Percentiles rank a stretch among this genome's conserved stretches.
phyloP scores from a whole-genome alignment of 2,329 filamentous ascomycete genomes.

The Fusarium avenaceum region DNA sequence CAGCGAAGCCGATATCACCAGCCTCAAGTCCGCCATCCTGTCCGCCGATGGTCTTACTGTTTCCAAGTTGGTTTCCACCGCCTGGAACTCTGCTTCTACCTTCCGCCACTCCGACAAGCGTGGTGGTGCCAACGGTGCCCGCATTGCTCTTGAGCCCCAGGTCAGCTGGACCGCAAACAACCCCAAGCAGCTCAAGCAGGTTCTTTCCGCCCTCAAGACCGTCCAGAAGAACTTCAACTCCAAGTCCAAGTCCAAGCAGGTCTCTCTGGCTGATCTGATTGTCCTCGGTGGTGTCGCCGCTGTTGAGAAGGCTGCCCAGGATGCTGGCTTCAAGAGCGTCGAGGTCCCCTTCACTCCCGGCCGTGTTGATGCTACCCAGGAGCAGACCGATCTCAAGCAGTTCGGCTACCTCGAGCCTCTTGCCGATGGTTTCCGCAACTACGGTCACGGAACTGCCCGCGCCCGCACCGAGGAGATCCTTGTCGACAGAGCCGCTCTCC shows the following conservation, averaged over 20 bases:
- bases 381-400: slow-evolving; percentile 77
- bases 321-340: slow-evolving; percentile 60
- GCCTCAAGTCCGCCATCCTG: slow-evolving; percentile 78
- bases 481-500: slow-evolving; percentile 78
- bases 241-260: slow-evolving; percentile 68
- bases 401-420: slow-evolving; percentile 76
- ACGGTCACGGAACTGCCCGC: slow-evolving; percentile 71
- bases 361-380: slow-evolving; percentile 77
- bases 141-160: slow-evolving; percentile 80
- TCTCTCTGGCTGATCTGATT: slow-evolving; percentile 84
- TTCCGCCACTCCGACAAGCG: slow-evolving; percentile 85
- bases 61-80: slow-evolving; percentile 73
- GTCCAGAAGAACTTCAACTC: slow-evolving; percentile 77
- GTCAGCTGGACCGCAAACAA: slow-evolving; percentile 82
- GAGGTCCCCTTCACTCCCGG: slow-evolving; percentile 80
- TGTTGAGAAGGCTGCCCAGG: slow-evolving; percentile 76
- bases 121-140: slow-evolving; percentile 83
- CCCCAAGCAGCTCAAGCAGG: slow-evolving; percentile 73
- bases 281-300: slow-evolving; percentile 79
- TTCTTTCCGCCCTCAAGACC: slow-evolving; percentile 71
- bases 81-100: slow-evolving; percentile 78
- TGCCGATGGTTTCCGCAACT: slow-evolving; percentile 86
- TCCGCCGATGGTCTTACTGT: slow-evolving; percentile 68
- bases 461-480: slow-evolving; percentile 77
- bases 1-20: slow-evolving; percentile 71